These are phyloP conservation scores for Chaetomium globosum DNA, from an alignment of 2,329 filamentous ascomycete genomes.

Conservation along the genomic window DNA sequence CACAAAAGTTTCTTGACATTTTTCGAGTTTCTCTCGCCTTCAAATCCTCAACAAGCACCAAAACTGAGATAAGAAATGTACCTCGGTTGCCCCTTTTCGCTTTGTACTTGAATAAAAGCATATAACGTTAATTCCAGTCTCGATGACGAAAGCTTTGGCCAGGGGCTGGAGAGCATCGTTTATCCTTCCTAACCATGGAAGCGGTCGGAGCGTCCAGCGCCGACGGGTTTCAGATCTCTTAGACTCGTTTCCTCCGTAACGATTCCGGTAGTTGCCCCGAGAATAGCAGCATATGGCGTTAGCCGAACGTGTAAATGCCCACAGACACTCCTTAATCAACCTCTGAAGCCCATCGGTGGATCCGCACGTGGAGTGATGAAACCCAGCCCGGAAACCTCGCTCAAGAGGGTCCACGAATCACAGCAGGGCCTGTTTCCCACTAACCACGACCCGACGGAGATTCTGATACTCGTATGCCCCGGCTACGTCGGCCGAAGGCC, in stretches of 20 bases:
- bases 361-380: slow-evolving; percentile 10
- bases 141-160: background rate
- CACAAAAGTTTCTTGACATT: background rate
- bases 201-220: background rate
- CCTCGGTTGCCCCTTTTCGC: background rate
- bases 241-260: background rate
- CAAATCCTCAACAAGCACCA: background rate
- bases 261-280: background rate
- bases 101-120: background rate
- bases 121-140: too few relatives aligned
- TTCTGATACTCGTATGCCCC: background rate
- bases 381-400: background rate
- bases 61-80: background rate
- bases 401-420: slow-evolving; percentile 12
- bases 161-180: background rate
- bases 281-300: background rate
- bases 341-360: slow-evolving; percentile 3
- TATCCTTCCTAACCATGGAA: background rate
- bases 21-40: background rate
- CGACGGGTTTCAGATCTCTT: background rate
- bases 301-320: background rate
- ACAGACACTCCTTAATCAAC: slow-evolving; percentile 4
- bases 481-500: background rate
- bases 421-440: background rate
- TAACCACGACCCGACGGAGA: background rate